These are phyloP conservation scores for Curvularia sp. DNA, from an alignment of 2,329 filamentous ascomycete species.

Conservation along the genomic window DNA sequence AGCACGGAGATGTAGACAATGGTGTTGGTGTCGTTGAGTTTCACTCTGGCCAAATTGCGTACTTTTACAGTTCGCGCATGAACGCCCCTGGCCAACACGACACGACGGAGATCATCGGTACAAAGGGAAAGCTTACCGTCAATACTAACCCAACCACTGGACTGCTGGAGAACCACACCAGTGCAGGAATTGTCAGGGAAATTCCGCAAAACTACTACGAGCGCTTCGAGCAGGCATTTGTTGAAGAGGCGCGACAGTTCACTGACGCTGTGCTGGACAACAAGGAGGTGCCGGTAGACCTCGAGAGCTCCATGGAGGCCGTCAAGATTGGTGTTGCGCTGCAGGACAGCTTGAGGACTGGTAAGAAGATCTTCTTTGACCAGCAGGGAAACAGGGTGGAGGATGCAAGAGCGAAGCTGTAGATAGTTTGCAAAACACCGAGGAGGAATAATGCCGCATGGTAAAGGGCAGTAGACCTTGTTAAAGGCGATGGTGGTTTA, in stretches of 20 bases:
- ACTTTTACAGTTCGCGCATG: constrained; percentile 69
- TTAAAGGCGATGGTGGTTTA: neutral
- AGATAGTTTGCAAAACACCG: neutral
- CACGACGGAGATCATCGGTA: constrained; percentile 71
- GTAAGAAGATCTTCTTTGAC: constrained; percentile 62
- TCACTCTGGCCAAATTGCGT: constrained; percentile 67
- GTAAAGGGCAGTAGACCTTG: neutral
- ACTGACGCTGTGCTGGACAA: constrained; percentile 65
- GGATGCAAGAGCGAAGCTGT: neutral
- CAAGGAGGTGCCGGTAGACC: constrained; percentile 62
- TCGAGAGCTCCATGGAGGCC: constrained; percentile 64
- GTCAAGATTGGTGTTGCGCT: constrained; percentile 65
- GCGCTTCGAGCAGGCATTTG: constrained; percentile 68
- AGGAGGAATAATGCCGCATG: neutral
- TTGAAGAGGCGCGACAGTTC: constrained; percentile 70
- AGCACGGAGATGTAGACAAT: constrained; percentile 68
- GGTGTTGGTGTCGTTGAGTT: constrained; percentile 71
- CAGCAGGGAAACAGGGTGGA: constrained; percentile 59
- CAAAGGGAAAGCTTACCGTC: constrained; percentile 67
- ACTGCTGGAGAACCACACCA: constrained; percentile 63
- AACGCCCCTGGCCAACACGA: constrained; percentile 73
- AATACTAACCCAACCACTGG: constrained; percentile 64
- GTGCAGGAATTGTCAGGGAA: constrained; percentile 63
- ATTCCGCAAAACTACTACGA: constrained; percentile 69
- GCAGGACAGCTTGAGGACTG: constrained; percentile 53